phyloP scores from a whole-genome alignment of 2,329 filamentous ascomycete species.

The Ilyonectria destructans region DNA sequence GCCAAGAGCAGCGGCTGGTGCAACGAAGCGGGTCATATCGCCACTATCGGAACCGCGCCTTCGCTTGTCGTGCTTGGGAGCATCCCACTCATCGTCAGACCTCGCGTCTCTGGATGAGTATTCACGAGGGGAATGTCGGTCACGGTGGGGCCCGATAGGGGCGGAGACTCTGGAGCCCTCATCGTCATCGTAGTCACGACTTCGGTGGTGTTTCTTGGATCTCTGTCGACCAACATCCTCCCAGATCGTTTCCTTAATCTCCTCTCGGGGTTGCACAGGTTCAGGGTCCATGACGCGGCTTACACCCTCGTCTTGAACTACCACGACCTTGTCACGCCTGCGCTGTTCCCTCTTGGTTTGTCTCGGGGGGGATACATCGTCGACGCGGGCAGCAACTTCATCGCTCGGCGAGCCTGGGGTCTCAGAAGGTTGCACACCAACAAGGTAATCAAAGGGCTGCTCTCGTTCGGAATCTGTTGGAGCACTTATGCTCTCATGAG shows the following conservation, averaged over 20 bases:
- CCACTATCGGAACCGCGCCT: constrained; percentile 26
- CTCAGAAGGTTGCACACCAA: constrained; percentile 12
- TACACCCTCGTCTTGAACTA: constrained; percentile 48
- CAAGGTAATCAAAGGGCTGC: constrained; percentile 19
- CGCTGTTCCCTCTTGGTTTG: constrained; percentile 55
- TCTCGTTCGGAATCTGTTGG: constrained; percentile 37
- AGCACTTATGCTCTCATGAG: constrained; percentile 50
- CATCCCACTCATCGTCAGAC: constrained; percentile 30
- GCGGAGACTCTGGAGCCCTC: constrained; percentile 47
- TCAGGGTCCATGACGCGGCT: constrained; percentile 38
- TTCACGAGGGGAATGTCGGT: constrained; percentile 38
- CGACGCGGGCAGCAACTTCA: constrained; percentile 43
- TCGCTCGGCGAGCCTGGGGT: constrained; percentile 34
- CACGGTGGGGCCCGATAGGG: constrained; percentile 51
- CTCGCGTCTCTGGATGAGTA: constrained; percentile 36
- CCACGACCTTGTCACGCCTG: constrained; percentile 60
- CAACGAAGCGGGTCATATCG: constrained; percentile 29
- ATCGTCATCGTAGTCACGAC: constrained; percentile 46
- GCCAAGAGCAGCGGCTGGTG: constrained; percentile 41
- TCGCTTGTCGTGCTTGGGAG: constrained; percentile 8
- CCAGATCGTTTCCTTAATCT: constrained; percentile 43
- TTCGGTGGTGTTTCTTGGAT: constrained; percentile 53
- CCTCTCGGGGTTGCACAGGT: constrained; percentile 39
- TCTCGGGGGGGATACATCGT: constrained; percentile 47
- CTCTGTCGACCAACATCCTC: constrained; percentile 52